Evolutionary conservation across 179 eudicot species (phyloP).

Genomic region (Silene vulgaris): DNA sequence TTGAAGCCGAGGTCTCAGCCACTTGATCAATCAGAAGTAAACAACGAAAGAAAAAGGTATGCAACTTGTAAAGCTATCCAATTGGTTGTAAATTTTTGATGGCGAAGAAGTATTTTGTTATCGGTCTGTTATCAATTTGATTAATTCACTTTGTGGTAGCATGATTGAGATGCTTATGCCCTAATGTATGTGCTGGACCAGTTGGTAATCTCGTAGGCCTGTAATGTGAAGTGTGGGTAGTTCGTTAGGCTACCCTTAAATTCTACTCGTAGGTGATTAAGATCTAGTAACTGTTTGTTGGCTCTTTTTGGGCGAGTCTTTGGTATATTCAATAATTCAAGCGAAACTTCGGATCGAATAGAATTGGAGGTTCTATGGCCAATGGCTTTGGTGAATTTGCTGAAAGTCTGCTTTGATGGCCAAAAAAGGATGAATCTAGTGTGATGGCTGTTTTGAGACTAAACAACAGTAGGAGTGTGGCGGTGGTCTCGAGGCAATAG

Average conservation of each 20-base stretch:
- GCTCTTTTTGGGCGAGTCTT: not conserved
- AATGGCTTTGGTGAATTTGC: no score
- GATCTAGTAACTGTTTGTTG: not conserved
- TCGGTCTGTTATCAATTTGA: not conserved
- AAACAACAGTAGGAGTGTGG: no score
- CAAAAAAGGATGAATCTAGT: no score
- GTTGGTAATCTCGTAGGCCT: not conserved
- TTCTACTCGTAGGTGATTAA: not conserved
- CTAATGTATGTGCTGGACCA: not conserved
- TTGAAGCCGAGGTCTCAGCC: constrained; percentile 80
- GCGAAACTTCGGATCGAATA: not conserved
- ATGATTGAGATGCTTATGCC: not conserved
- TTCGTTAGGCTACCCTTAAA: not conserved
- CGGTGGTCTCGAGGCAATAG: no score
- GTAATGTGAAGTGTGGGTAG: not conserved
- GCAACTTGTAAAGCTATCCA: constrained; percentile 13
- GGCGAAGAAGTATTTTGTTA: not conserved
- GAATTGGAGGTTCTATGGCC: no score
- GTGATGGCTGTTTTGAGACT: no score
- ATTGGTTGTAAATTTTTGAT: not conserved
- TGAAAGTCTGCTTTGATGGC: no score
- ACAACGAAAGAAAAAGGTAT: constrained; percentile 51
- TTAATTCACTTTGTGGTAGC: not conserved
- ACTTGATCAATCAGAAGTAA: constrained; percentile 43
- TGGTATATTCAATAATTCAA: not conserved